These are phyloP conservation scores for Pythium chondricola DNA, from an alignment of 352 stramenopile species.

Conservation along the genomic window DNA sequence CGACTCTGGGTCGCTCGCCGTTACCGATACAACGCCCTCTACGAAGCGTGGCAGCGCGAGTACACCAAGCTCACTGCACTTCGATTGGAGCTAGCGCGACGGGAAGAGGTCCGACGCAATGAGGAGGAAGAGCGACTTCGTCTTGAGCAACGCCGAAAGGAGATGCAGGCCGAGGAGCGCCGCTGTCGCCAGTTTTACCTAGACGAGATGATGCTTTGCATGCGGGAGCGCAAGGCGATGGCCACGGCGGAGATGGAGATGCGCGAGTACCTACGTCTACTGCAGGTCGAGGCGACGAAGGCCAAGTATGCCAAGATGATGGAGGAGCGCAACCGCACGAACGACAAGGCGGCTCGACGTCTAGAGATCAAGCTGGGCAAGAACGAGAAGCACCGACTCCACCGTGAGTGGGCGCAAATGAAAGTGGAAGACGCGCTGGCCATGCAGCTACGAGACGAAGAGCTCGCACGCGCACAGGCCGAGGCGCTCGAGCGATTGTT, in stretches of 20 bases:
- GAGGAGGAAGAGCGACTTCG: slow-evolving; percentile 41
- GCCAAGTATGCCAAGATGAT: slow-evolving; percentile 68
- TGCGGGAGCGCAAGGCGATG: slow-evolving; percentile 64
- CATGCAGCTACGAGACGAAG: slow-evolving; percentile 47
- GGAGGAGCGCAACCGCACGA: slow-evolving; percentile 48
- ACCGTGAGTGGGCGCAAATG: slow-evolving; percentile 65
- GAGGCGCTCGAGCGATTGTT: slow-evolving; percentile 48
- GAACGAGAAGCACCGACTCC: slow-evolving; percentile 66
- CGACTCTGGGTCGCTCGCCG: slow-evolving; percentile 38
- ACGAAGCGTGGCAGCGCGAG: slow-evolving; percentile 38
- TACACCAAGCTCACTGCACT: slow-evolving; percentile 37
- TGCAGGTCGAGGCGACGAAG: slow-evolving; percentile 68
- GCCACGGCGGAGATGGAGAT: slow-evolving; percentile 58
- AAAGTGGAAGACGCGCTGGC: slow-evolving; percentile 58
- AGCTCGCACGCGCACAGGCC: slow-evolving; percentile 31
- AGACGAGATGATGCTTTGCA: slow-evolving; percentile 48
- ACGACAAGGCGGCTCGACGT: slow-evolving; percentile 57
- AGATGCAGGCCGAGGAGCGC: slow-evolving; percentile 66
- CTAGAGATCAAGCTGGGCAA: slow-evolving; percentile 77
- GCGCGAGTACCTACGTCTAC: slow-evolving; percentile 53
- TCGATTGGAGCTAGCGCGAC: slow-evolving; percentile 38
- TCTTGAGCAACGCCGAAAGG: slow-evolving; percentile 37
- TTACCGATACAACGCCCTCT: slow-evolving; percentile 27
- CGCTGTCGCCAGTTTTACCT: slow-evolving; percentile 58
- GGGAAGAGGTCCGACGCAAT: slow-evolving; percentile 41